Base-by-base conservation (phyloP, 352 stramenopile species). In the Pythium myriotylum region DNA sequence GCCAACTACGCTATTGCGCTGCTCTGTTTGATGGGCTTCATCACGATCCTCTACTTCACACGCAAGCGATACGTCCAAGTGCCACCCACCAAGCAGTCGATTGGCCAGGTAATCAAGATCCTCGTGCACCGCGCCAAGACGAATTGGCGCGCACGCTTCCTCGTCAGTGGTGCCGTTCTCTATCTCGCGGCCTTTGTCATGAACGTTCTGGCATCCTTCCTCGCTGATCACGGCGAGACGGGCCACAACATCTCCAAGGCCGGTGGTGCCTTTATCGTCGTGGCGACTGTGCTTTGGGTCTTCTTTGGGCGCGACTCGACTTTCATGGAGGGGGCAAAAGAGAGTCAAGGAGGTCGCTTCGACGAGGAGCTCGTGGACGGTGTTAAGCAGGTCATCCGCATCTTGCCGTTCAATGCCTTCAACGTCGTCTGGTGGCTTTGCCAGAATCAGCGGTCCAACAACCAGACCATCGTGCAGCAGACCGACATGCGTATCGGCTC, bases 321-420 rank as follows among this genome's bases (percentile, higher is more conserved):
- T 0, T 84, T 78, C 68, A 42, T 84, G n/a, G 72, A 88, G 27
- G 67, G 23, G 1, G 70, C 62, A 23, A 83, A 81, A 57, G 40
- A 52, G 45, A 76, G 61, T 13, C 17, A 56, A 20, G 73, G 76
- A 3, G 76, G 76, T 4, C 26, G 51, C 12, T 85, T 78, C 14
- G 72, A 82, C 32, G 69, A 82, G 27, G 43, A 76, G 16, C 54
- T 68, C 16, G 69, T 88, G 0, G 73, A 81, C 5, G 79, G 68
- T 12, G 73, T 85, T 61, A 79, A 81, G 66, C 65, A 73, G 4
- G 64, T 86, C 0, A 64, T 88, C 6, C 74, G 76, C 16, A 67
- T 84, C 9, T 54, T 88, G 0, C 79, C 79, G 16, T 85, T 80
- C 53, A 62, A 76, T 9, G 63, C 75, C 0, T 85, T 86, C 61